Conservation (phyloP, 1,284 basidiomycete genomes). For the Tetrapyrgos nigripes region DNA sequence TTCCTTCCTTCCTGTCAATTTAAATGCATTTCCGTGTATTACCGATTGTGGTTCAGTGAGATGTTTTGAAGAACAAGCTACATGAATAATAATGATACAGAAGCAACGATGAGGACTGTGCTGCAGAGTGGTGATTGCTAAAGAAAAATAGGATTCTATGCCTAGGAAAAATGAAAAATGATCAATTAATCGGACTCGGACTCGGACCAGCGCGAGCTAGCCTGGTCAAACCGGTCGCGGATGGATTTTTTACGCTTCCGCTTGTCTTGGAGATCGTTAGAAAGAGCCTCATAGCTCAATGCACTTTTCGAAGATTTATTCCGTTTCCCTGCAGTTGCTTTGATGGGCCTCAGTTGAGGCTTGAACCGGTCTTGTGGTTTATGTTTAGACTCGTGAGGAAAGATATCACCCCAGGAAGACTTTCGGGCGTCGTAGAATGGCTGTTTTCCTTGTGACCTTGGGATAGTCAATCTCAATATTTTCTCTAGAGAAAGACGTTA, state of each 20-base stretch:
- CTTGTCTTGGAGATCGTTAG: conserved; percentile 42
- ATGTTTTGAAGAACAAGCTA: too few relatives aligned
- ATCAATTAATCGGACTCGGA: neutral
- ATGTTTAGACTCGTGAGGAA: conserved; percentile 87
- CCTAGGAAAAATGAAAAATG: conserved; percentile 6
- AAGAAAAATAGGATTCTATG: neutral
- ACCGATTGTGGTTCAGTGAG: too few relatives aligned
- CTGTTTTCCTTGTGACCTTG: conserved; percentile 94
- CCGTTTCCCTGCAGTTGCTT: conserved; percentile 53
- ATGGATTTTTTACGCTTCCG: conserved; percentile 37
- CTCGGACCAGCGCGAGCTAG: neutral
- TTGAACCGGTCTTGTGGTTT: conserved; percentile 67
- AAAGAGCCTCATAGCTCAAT: conserved; percentile 49
- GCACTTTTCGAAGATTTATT: conserved; percentile 29
- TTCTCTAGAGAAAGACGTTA: conserved; percentile 60
- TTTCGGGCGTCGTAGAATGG: conserved; percentile 96
- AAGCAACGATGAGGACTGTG: too few relatives aligned
- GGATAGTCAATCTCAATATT: conserved; percentile 90
- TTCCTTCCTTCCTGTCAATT: too few relatives aligned
- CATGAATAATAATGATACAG: conserved; percentile 22
- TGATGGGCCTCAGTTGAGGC: conserved; percentile 34
- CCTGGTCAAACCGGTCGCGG: conserved; percentile 21
- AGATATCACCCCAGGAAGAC: conserved; percentile 92
- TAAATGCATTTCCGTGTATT: too few relatives aligned
- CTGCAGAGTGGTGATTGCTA: conserved; percentile 13